Evolutionary conservation across 208 protist species (phyloP).

Genomic region (Acanthamoeba castellanii): DNA sequence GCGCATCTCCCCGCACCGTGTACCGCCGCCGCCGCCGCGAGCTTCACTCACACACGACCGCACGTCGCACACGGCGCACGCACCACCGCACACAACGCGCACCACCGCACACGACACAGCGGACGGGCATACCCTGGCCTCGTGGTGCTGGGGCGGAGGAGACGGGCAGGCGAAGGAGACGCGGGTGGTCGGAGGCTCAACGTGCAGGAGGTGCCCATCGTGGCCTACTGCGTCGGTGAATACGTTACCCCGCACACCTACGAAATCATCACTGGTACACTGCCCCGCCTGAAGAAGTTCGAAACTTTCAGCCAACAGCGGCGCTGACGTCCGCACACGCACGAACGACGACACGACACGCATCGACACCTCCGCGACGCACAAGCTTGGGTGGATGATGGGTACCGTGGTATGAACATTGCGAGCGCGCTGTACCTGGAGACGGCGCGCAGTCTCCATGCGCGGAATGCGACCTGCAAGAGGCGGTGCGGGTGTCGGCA

Average conservation of each 20-base stretch:
- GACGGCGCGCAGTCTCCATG: neutral
- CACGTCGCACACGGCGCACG: no score
- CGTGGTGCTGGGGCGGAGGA: neutral
- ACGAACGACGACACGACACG: neutral
- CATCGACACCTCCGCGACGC: neutral
- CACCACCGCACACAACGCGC: no score
- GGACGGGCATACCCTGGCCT: neutral
- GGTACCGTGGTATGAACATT: neutral
- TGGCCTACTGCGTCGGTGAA: constrained; percentile 22
- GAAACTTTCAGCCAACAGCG: neutral
- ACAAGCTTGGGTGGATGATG: constrained; percentile 2
- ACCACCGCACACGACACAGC: neutral
- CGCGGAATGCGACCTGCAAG: neutral
- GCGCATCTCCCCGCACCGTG: neutral
- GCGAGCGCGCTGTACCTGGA: neutral
- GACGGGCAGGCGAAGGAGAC: neutral
- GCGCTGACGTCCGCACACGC: neutral
- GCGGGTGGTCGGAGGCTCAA: neutral
- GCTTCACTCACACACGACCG: no score
- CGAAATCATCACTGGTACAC: neutral
- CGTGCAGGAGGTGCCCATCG: neutral
- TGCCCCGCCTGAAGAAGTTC: neutral
- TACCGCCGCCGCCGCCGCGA: no score
- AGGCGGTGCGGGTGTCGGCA: neutral
- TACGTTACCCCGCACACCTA: neutral